A percentile compares a stretch with the other conserved stretches of the same genome.
Conservation (phyloP, 1,284 basidiomycete genomes). For the Phellopilus nigrolimitatus region DNA sequence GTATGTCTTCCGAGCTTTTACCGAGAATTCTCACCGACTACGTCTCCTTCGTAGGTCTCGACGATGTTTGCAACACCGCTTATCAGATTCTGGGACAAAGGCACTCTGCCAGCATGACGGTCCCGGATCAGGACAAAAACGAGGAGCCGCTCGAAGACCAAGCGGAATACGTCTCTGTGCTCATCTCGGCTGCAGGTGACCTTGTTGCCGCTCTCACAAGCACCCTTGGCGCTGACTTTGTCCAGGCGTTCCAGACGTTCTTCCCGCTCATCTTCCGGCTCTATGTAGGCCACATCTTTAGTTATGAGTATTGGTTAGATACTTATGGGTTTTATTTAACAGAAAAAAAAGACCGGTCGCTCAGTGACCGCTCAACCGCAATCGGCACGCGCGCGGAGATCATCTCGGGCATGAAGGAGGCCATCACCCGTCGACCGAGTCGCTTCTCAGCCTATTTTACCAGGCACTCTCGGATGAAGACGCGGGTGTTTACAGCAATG, state of each 20-base stretch:
- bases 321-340: constrained; percentile 6
- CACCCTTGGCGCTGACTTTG: constrained; percentile 82
- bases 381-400: constrained; percentile 96
- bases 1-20: constrained; percentile 38
- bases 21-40: constrained; percentile 17
- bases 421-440: constrained; percentile 83
- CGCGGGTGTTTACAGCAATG: constrained; percentile 92
- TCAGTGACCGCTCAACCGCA: constrained; percentile 89
- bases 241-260: constrained; percentile 81
- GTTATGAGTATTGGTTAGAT: background rate
- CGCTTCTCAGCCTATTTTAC: constrained; percentile 81
- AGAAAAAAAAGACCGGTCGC: constrained; percentile 83
- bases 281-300: constrained; percentile 67
- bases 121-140: constrained; percentile 89
- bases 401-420: constrained; percentile 86
- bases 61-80: constrained; percentile 75
- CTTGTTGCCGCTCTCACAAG: constrained; percentile 89
- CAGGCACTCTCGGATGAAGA: constrained; percentile 83
- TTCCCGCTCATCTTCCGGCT: constrained; percentile 89
- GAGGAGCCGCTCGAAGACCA: constrained; percentile 79
- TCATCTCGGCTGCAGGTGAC: constrained; percentile 93
- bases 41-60: constrained; percentile 52
- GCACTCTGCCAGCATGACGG: constrained; percentile 94
- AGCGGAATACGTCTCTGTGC: constrained; percentile 95
- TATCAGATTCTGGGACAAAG: constrained; percentile 85